Evolutionary conservation across 805 yeast species (phyloP).

Genomic region (Schizosaccharomyces pombe): DNA sequence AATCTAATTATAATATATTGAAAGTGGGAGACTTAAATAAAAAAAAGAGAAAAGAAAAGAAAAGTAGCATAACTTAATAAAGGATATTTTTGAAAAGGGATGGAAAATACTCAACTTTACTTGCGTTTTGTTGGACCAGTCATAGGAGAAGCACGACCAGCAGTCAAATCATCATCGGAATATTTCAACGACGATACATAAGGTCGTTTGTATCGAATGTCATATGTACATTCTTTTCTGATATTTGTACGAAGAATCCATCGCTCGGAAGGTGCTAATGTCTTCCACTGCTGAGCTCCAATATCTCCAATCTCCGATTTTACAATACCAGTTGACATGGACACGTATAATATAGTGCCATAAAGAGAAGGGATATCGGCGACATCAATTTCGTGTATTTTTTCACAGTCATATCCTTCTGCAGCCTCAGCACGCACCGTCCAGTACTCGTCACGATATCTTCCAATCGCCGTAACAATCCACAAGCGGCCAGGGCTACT

Average conservation of each 20-base stretch:
- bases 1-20: no score
- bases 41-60: no score
- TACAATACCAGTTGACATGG: neutral
- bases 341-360: neutral
- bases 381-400: neutral
- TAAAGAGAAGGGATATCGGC: neutral
- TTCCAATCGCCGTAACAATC: neutral
- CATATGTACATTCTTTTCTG: neutral
- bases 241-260: neutral
- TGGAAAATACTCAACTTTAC: no score
- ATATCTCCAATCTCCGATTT: neutral
- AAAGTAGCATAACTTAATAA: no score
- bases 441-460: slow-evolving; percentile 1
- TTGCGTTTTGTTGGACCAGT: neutral
- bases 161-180: neutral
- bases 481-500: neutral
- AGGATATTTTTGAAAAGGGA: no score
- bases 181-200: neutral
- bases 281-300: neutral
- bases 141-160: neutral
- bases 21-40: no score
- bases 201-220: neutral
- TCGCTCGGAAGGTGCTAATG: neutral
- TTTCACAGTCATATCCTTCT: neutral
- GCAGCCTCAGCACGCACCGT: neutral